Conservation (phyloP, 352 stramenopile species). For the Globisporangium rhizosaccharum region DNA sequence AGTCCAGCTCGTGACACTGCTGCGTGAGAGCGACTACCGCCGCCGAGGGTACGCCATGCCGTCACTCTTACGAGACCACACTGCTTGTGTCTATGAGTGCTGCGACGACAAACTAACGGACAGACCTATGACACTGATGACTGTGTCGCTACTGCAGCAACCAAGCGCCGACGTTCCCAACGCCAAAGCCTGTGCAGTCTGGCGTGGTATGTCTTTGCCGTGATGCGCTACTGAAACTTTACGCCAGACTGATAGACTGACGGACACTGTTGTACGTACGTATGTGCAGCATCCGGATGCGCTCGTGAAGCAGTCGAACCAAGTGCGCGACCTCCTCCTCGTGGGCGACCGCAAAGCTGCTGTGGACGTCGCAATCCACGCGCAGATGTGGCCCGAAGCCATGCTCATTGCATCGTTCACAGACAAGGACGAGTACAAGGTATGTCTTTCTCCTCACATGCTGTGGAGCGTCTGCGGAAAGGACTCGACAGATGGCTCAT, state of each 20-base stretch:
- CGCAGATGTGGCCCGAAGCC: slow-evolving; percentile 84
- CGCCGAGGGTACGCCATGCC: slow-evolving; percentile 32
- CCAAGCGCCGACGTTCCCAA: slow-evolving; percentile 35
- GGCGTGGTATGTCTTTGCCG: slow-evolving; percentile 22
- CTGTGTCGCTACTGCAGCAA: slow-evolving; percentile 15
- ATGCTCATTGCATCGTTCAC: slow-evolving; percentile 86
- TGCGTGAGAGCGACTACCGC: slow-evolving; percentile 65
- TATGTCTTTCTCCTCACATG: slow-evolving; percentile 11
- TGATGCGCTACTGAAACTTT: neutral
- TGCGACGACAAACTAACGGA: neutral
- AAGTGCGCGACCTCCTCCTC: slow-evolving; percentile 67
- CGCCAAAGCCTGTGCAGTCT: slow-evolving; percentile 35
- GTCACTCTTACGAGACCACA: neutral
- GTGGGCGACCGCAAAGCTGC: slow-evolving; percentile 71
- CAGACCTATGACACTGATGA: too few species aligned
- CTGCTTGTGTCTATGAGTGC: neutral
- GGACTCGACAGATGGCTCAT: slow-evolving; percentile 1
- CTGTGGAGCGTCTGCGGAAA: too few species aligned
- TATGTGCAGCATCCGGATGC: slow-evolving; percentile 45
- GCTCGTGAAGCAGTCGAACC: slow-evolving; percentile 35
- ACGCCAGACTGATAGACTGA: neutral
- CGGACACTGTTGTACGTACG: slow-evolving; percentile 7
- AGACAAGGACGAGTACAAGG: slow-evolving; percentile 82
- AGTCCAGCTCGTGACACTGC: slow-evolving; percentile 53
- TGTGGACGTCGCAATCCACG: slow-evolving; percentile 67